Conservation (phyloP, 2,329 filamentous ascomycete species). For the Colletotrichum sp. region DNA sequence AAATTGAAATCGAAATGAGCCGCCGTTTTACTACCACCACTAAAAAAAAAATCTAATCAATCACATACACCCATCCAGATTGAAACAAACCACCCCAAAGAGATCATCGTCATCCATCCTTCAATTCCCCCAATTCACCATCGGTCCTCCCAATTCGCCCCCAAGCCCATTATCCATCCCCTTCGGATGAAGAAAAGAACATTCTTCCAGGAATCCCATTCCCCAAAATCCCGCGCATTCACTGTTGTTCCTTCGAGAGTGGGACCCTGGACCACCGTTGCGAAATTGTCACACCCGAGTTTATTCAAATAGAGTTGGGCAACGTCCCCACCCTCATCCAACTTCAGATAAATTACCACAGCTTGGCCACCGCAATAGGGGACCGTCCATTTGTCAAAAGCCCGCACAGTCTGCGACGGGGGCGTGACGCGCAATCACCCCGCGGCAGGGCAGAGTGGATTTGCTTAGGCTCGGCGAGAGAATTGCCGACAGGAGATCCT, state of each 20-base stretch:
- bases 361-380: neutral
- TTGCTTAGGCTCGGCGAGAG: neutral
- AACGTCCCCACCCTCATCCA: neutral
- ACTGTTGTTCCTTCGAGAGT: too few relatives aligned
- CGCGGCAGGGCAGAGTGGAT: neutral
- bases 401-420: neutral
- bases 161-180: neutral
- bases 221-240: neutral
- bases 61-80: neutral
- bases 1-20: neutral
- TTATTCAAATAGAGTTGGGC: neutral
- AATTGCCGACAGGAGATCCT: neutral
- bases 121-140: neutral
- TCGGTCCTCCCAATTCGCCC: too few relatives aligned
- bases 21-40: neutral
- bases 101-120: neutral
- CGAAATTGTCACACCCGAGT: neutral
- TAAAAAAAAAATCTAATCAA: neutral
- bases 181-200: neutral
- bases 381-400: neutral
- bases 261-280: neutral
- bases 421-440: neutral
- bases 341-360: neutral
- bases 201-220: neutral
- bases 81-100: neutral